Conservation (phyloP, 1,139 yeast genomes). For the Protomyces pachydermus region DNA sequence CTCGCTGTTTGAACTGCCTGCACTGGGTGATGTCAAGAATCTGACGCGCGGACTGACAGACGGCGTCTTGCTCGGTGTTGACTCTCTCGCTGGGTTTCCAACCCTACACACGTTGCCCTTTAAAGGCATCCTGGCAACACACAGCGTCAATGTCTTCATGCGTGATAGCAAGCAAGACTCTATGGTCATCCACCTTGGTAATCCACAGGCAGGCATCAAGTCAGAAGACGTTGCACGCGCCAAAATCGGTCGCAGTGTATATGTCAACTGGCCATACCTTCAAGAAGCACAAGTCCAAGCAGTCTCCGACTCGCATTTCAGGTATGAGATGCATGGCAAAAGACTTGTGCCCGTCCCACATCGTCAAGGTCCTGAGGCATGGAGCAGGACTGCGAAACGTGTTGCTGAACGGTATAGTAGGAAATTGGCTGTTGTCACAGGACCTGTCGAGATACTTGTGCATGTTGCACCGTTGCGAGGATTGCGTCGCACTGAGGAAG, state of each 20-base stretch:
- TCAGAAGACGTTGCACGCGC: conserved; percentile 52
- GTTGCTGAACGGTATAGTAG: conserved; percentile 45
- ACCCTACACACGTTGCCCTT: conserved; percentile 67
- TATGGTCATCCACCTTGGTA: conserved; percentile 59
- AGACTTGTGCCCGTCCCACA: conserved; percentile 44
- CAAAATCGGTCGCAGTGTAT: conserved; percentile 57
- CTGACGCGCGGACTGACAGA: conserved; percentile 56
- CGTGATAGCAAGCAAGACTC: conserved; percentile 81
- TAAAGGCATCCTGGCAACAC: conserved; percentile 48
- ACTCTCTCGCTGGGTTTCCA: conserved; percentile 86
- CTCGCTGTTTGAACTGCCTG: conserved; percentile 50
- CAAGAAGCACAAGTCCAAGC: conserved; percentile 70
- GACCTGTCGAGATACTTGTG: conserved; percentile 54
- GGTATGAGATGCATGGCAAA: conserved; percentile 43
- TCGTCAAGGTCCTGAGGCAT: conserved; percentile 46
- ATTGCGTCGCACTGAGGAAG: conserved; percentile 59
- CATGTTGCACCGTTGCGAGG: conserved; percentile 77
- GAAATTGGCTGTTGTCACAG: conserved; percentile 56
- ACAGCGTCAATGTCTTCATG: conserved; percentile 74
- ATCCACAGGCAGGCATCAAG: conserved; percentile 50
- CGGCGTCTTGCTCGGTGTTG: conserved; percentile 65
- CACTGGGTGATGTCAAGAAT: conserved; percentile 45
- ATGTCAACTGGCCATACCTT: conserved; percentile 83
- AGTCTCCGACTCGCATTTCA: conserved; percentile 53
- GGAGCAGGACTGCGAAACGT: conserved; percentile 40